Evolutionary conservation across 441 rosid species (phyloP).

Genomic region (Capsella rubella): DNA sequence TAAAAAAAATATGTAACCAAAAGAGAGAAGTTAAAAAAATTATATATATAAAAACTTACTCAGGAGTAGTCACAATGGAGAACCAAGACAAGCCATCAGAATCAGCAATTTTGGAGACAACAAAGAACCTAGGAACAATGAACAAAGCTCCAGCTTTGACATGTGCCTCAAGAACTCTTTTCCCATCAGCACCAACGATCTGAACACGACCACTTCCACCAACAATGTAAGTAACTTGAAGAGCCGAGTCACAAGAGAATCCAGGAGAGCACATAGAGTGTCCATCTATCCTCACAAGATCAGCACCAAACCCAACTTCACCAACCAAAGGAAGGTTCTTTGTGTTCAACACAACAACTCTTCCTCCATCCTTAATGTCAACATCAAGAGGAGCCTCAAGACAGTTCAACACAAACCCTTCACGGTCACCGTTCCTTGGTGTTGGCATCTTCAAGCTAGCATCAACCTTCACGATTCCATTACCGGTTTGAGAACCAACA

Average conservation of each 20-base stretch:
- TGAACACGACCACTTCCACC: slow-evolving; percentile 91
- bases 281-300: slow-evolving; percentile 75
- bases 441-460: slow-evolving; percentile 55
- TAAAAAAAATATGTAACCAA: too few species aligned
- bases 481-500: slow-evolving; percentile 57
- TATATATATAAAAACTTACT: slow-evolving; percentile 49
- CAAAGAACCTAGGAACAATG: slow-evolving; percentile 91
- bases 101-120: slow-evolving; percentile 81
- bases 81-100: slow-evolving; percentile 67
- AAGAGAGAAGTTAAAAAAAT: too few species aligned
- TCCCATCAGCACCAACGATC: slow-evolving; percentile 76
- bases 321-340: slow-evolving; percentile 87
- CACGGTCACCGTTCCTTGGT: slow-evolving; percentile 42
- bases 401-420: slow-evolving; percentile 78
- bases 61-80: slow-evolving; percentile 90
- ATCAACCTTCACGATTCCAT: slow-evolving; percentile 72
- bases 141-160: slow-evolving; percentile 76
- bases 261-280: slow-evolving; percentile 96
- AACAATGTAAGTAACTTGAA: slow-evolving; percentile 83
- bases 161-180: slow-evolving; percentile 70
- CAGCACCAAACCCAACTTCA: slow-evolving; percentile 91
- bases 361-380: slow-evolving; percentile 75
- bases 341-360: slow-evolving; percentile 83
- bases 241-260: slow-evolving; percentile 89
- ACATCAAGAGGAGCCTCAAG: slow-evolving; percentile 84